phyloP scores from a whole-genome alignment of 2,329 filamentous ascomycete genomes.

The Paecilomyces fulvus region DNA sequence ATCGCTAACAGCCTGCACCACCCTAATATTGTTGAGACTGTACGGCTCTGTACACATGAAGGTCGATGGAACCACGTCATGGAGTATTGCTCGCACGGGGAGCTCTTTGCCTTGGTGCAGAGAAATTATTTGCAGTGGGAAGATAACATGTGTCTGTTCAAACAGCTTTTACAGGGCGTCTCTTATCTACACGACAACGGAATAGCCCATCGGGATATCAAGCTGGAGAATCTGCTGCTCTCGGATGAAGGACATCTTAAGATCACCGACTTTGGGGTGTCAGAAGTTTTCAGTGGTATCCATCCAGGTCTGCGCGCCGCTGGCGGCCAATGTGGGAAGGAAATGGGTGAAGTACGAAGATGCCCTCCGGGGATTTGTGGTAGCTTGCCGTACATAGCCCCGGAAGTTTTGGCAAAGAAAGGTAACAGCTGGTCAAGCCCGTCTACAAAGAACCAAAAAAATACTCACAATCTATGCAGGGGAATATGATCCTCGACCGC shows the following conservation, averaged over 20 bases:
- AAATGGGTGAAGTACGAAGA: slow-evolving; percentile 62
- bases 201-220: slow-evolving; percentile 85
- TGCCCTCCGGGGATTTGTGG: slow-evolving; percentile 77
- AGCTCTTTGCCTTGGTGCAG: slow-evolving; percentile 67
- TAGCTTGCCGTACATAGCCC: slow-evolving; percentile 77
- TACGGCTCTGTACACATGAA: slow-evolving; percentile 65
- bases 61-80: slow-evolving; percentile 84
- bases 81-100: slow-evolving; percentile 80
- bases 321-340: slow-evolving; percentile 63
- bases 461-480: slow-evolving; percentile 20
- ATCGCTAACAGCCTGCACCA: slow-evolving; percentile 79
- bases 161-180: slow-evolving; percentile 76
- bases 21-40: slow-evolving; percentile 76
- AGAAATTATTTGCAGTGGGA: slow-evolving; percentile 59
- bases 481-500: slow-evolving; percentile 63
- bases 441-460: not conserved
- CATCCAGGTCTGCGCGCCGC: slow-evolving; percentile 70
- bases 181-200: slow-evolving; percentile 74
- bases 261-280: slow-evolving; percentile 86
- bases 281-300: slow-evolving; percentile 73
- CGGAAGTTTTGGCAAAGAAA: slow-evolving; percentile 68
- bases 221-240: slow-evolving; percentile 77
- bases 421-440: slow-evolving; percentile 15
- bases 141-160: slow-evolving; percentile 78
- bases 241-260: slow-evolving; percentile 74